Base-by-base conservation (phyloP, 495 filamentous ascomycete genomes). In the Penicillium waksmanii region DNA sequence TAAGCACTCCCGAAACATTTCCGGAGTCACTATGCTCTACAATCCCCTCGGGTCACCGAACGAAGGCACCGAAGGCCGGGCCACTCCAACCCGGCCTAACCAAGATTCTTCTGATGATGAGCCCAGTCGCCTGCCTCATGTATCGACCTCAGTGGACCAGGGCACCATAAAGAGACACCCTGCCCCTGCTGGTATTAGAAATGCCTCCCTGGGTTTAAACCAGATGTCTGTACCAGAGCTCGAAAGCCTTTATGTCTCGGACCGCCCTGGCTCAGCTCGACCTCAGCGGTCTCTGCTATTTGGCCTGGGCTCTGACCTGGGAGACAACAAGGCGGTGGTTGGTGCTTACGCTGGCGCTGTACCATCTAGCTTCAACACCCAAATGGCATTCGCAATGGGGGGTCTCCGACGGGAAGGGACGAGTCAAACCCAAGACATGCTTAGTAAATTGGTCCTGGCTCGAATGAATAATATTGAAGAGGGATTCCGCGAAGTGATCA, bases 391-490 rank as follows among this genome's bases (percentile, higher is more conserved):
- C 76, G 86, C 87, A 3, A 84, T 85, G 0, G 84, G 84, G 3
- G 67, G 73, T 11, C 66, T 76, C 19, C 69, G 65, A 42, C 76
- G 78, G 9, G 70, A 69, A 8, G 73, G 72, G 31, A 66, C 70
- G 2, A 67, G 68, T 31, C 77, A 79, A 21, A 84, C 84, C 10
- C 85, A 90, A 62, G 85, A 87, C 61, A 82, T 86, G 70, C 88
- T 96, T 73, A 87, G 86, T 61, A 84, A 89, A 50, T 75, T 96
- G n/a, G 88, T 97, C 72, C 77, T 97, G n/a, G 90, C 91, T 6
- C 81, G 91, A 53, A 96, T 98, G 89, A 93, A 92, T 62, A 89
- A 88, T 33, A 83, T 98, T 8, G 93, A 98, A 71, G 91, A 93
- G 70, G 82, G 82, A 12, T 89, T 98, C 67, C 84, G 87, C 1